Conservation (phyloP, 129 eudicot genomes). For the Lactuca sativa region DNA sequence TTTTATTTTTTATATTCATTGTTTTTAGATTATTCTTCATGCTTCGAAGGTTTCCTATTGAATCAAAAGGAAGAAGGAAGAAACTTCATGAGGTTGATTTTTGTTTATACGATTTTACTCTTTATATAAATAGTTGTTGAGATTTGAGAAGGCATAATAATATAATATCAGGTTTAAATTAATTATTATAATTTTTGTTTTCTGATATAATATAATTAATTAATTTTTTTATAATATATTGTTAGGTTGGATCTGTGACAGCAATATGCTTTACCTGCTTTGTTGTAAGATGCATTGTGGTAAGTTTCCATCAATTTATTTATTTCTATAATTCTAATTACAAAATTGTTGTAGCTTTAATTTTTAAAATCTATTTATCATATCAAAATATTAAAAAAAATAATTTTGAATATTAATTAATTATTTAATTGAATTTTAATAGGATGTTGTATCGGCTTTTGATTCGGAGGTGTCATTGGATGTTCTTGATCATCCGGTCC, state of each 20-base stretch:
- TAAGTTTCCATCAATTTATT: constrained; percentile 27
- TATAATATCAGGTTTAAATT: no score
- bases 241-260: constrained; percentile 88
- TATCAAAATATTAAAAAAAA: no score
- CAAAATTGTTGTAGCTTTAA: no score
- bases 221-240: neutral
- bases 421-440: no score
- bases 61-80: constrained; percentile 91
- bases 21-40: constrained; percentile 63
- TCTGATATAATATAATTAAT: neutral
- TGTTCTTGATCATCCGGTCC: constrained; percentile 72
- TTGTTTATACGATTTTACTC: constrained; percentile 11
- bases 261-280: constrained; percentile 83
- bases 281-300: constrained; percentile 74
- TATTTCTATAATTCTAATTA: neutral
- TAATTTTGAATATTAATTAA: no score
- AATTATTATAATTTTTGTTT: neutral
- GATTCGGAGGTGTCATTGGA: constrained; percentile 73
- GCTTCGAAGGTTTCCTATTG: constrained; percentile 88
- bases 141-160: no score
- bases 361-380: no score
- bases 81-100: constrained; percentile 82
- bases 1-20: constrained; percentile 6
- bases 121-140: neutral
- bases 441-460: constrained; percentile 76